Percentiles rank a stretch among this genome's conserved stretches.
Conservation (phyloP, 495 filamentous ascomycete species). For the Cairneyella variabilis region DNA sequence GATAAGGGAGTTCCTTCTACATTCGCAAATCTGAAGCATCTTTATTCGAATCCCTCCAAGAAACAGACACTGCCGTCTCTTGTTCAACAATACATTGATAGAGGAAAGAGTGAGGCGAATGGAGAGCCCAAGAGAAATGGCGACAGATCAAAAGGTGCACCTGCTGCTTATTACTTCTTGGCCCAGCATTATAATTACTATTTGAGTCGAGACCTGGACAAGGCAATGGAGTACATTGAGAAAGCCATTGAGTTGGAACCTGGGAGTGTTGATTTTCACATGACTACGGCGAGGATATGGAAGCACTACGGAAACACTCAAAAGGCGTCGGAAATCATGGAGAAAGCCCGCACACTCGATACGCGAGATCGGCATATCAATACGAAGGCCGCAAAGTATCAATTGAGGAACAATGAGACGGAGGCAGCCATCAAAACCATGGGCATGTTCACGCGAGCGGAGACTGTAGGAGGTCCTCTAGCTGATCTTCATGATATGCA, state of each 20-base stretch:
- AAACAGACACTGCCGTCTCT: conserved; percentile 68
- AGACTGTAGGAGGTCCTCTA: conserved; percentile 81
- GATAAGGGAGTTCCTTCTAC: conserved; percentile 94
- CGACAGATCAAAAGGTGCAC: conserved; percentile 60
- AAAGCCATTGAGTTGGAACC: conserved; percentile 73
- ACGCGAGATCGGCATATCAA: conserved; percentile 95
- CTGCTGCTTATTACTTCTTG: conserved; percentile 84
- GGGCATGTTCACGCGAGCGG: conserved; percentile 87
- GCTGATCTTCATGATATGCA: conserved; percentile 97
- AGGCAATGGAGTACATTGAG: conserved; percentile 80
- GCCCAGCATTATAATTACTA: conserved; percentile 96
- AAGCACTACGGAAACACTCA: conserved; percentile 82
- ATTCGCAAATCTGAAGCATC: conserved; percentile 91
- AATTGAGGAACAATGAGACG: conserved; percentile 86
- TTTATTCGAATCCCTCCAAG: conserved; percentile 77
- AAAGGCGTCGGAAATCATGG: conserved; percentile 85
- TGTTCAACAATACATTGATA: conserved; percentile 69
- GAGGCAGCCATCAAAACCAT: conserved; percentile 81
- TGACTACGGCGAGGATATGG: conserved; percentile 92
- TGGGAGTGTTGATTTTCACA: conserved; percentile 82
- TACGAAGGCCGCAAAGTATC: conserved; percentile 96
- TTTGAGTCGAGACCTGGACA: conserved; percentile 75
- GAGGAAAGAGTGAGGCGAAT: conserved; percentile 36
- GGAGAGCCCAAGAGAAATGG: conserved; percentile 47
- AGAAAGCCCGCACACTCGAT: conserved; percentile 79